These are phyloP conservation scores for Salix suchowensis DNA, from an alignment of 345 rosid species.

Conservation along the genomic window DNA sequence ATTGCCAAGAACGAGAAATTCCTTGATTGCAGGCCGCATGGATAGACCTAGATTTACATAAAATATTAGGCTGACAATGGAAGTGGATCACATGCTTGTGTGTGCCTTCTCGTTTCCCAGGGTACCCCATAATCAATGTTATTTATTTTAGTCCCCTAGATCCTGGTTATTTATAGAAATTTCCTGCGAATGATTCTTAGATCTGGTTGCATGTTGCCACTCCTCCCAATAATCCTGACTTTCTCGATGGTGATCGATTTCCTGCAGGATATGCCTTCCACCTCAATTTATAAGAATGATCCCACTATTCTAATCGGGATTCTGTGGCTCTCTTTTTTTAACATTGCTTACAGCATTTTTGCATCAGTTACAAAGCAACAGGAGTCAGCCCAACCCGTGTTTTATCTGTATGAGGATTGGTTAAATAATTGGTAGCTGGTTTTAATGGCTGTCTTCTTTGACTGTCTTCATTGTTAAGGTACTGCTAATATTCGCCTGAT, in stretches of 20 bases:
- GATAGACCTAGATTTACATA: neutral
- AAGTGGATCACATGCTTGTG: conserved; percentile 1
- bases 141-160: neutral
- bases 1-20: neutral
- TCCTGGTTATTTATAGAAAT: neutral
- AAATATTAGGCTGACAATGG: neutral
- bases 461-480: too few species aligned
- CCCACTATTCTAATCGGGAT: too few species aligned
- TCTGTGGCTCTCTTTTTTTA: neutral
- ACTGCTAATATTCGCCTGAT: neutral
- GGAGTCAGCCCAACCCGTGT: too few species aligned
- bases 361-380: neutral
- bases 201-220: neutral
- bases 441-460: neutral
- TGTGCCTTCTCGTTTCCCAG: neutral
- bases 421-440: too few species aligned
- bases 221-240: neutral
- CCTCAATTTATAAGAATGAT: neutral
- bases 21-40: neutral
- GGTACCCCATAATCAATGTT: neutral
- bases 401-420: too few species aligned
- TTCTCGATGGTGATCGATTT: neutral
- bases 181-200: neutral
- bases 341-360: neutral
- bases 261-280: neutral